phyloP scores from a whole-genome alignment of 352 stramenopile species.

The Phytophthora agathidicida region DNA sequence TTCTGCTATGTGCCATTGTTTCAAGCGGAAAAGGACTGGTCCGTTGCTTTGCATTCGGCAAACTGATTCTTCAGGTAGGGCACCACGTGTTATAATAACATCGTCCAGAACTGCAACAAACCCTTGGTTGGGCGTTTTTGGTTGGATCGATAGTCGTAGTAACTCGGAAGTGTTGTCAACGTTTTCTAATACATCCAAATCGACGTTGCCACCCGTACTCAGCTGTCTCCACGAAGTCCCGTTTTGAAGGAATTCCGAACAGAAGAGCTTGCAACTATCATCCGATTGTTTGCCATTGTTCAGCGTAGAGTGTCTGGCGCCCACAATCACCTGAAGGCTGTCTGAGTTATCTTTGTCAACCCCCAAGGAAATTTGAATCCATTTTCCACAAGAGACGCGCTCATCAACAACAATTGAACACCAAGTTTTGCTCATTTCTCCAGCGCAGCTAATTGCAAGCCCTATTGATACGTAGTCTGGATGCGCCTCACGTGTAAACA shows the following conservation, averaged over 20 bases:
- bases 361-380: constrained; percentile 16
- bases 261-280: not conserved
- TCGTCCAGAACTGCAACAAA: constrained; percentile 44
- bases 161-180: not conserved
- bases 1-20: constrained; percentile 35
- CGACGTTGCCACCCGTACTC: constrained; percentile 10
- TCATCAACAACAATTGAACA: constrained; percentile 18
- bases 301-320: constrained; percentile 15
- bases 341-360: constrained; percentile 15
- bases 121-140: constrained; percentile 4
- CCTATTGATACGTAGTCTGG: constrained; percentile 18
- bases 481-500: constrained; percentile 15
- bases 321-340: constrained; percentile 20
- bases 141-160: not conserved
- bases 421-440: constrained; percentile 4
- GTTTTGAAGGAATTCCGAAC: constrained; percentile 13
- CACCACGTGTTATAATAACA: constrained; percentile 19
- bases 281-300: constrained; percentile 1
- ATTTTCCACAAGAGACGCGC: constrained; percentile 14
- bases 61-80: constrained; percentile 19
- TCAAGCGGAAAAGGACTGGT: constrained; percentile 45
- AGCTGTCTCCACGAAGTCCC: constrained; percentile 18
- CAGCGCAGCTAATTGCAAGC: constrained; percentile 13
- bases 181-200: not conserved
- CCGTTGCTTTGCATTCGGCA: constrained; percentile 29